These are phyloP conservation scores for Combretum micranthum DNA, from an alignment of 345 rosid genomes.

Conservation along the genomic window DNA sequence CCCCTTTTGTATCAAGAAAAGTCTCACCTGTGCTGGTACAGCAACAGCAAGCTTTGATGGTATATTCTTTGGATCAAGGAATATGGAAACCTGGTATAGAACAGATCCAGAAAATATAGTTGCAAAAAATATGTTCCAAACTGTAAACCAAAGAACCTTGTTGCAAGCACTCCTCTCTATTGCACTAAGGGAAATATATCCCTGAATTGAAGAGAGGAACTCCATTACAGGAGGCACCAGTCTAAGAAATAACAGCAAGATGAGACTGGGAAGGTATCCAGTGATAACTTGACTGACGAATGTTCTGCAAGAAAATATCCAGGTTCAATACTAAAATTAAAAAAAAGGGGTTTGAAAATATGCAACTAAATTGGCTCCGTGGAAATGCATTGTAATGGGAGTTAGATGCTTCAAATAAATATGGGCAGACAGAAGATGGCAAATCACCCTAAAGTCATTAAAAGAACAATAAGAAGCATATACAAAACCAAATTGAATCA, in stretches of 20 bases:
- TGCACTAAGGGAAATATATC: conserved; percentile 71
- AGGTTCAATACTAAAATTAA: no score
- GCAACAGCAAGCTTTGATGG: conserved; percentile 68
- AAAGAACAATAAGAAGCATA: no score
- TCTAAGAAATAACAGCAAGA: conserved; percentile 74
- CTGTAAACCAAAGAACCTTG: conserved; percentile 90
- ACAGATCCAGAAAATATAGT: conserved; percentile 87
- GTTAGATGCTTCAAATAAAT: no score
- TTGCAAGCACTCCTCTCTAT: conserved; percentile 90
- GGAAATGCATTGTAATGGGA: no score
- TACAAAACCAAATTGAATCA: no score
- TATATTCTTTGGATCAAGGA: conserved; percentile 71
- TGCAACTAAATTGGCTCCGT: neutral
- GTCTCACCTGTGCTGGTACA: conserved; percentile 88
- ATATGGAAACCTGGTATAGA: conserved; percentile 46
- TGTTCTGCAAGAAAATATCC: conserved; percentile 50
- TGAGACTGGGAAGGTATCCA: conserved; percentile 92
- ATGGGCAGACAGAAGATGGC: no score
- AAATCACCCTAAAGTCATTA: no score
- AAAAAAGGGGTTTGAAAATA: no score
- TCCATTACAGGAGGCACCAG: conserved; percentile 85
- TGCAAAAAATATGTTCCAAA: conserved; percentile 94
- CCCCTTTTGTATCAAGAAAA: neutral
- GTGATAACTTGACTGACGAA: conserved; percentile 67
- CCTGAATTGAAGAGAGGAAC: conserved; percentile 89